phyloP scores from a whole-genome alignment of 192 early-diverging fungal species.

The Umbelopsis ramanniana region DNA sequence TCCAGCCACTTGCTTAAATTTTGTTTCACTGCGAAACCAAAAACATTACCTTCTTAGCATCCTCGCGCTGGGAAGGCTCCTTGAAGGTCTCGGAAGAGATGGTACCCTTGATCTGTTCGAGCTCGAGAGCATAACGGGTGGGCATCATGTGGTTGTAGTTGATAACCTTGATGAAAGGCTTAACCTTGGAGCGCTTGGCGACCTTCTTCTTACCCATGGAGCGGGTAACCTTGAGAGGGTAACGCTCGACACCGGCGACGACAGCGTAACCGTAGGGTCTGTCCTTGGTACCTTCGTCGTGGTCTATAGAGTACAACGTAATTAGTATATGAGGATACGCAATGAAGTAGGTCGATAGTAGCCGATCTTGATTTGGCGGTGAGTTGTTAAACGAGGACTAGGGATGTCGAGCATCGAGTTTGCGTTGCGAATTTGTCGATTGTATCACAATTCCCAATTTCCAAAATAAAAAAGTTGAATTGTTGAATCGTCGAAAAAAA shows the following conservation, averaged over 20 bases:
- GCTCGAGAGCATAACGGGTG: slow-evolving; percentile 96
- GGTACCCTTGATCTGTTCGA: slow-evolving; percentile 89
- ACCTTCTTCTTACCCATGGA: slow-evolving; percentile 95
- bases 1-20: no score
- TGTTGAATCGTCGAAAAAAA: not conserved
- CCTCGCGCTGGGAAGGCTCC: slow-evolving; percentile 90
- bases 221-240: slow-evolving; percentile 97
- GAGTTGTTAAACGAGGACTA: no score
- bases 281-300: slow-evolving; percentile 97
- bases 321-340: no score
- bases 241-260: slow-evolving; percentile 96
- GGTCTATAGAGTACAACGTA: slow-evolving; percentile 47
- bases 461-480: not conserved
- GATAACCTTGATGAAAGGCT: slow-evolving; percentile 98
- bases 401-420: no score
- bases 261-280: slow-evolving; percentile 97
- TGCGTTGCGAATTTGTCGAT: no score
- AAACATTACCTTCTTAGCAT: slow-evolving; percentile 77
- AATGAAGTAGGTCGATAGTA: no score
- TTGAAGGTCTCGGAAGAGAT: slow-evolving; percentile 89
- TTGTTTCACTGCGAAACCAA: not conserved
- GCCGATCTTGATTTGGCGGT: no score
- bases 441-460: no score
- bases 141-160: slow-evolving; percentile 99
- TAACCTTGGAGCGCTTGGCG: slow-evolving; percentile 96